Conservation (phyloP, 768 basidiomycete genomes). For the Xerocomellus chrysenteron region DNA sequence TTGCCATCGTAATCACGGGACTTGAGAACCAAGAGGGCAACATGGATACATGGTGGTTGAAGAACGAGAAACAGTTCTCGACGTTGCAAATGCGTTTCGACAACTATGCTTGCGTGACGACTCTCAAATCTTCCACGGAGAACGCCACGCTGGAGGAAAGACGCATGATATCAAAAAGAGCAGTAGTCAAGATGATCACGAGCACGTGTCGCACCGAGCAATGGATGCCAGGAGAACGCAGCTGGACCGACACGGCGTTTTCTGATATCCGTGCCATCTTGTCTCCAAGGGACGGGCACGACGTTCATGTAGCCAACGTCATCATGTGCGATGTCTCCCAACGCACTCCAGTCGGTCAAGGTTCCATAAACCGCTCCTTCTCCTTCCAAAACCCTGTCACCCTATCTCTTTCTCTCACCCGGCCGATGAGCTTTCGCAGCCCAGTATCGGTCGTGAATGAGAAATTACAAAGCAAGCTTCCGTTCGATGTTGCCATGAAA, state of each 20-base stretch:
- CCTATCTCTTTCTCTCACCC: conserved; percentile 4
- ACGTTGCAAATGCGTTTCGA: conserved; percentile 33
- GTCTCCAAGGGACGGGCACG: conserved; percentile 5
- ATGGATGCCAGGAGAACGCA: conserved; percentile 28
- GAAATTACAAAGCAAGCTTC: conserved; percentile 11
- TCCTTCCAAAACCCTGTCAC: conserved; percentile 16
- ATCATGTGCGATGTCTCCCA: conserved; percentile 25
- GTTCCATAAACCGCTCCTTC: conserved; percentile 10
- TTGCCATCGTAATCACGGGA: conserved; percentile 39
- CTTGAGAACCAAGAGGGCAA: conserved; percentile 33
- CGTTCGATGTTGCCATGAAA: conserved; percentile 18
- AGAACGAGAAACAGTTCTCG: conserved; percentile 28
- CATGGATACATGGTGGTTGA: conserved; percentile 34
- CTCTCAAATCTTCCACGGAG: conserved; percentile 16
- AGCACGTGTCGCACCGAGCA: conserved; percentile 16
- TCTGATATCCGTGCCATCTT: conserved; percentile 21
- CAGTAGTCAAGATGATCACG: conserved; percentile 21
- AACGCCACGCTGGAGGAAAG: conserved; percentile 14
- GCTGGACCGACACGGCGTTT: conserved; percentile 21
- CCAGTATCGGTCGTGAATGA: conserved; percentile 8
- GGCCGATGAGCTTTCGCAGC: conserved; percentile 11
- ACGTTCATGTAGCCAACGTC: conserved; percentile 11
- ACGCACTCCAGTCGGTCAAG: not conserved
- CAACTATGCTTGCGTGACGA: conserved; percentile 41
- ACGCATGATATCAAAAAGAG: conserved; percentile 20